Percentiles rank a stretch among this genome's conserved stretches.
Evolutionary conservation across 2,329 filamentous ascomycete species (phyloP).

Genomic region (Neoarthrinium moseri): DNA sequence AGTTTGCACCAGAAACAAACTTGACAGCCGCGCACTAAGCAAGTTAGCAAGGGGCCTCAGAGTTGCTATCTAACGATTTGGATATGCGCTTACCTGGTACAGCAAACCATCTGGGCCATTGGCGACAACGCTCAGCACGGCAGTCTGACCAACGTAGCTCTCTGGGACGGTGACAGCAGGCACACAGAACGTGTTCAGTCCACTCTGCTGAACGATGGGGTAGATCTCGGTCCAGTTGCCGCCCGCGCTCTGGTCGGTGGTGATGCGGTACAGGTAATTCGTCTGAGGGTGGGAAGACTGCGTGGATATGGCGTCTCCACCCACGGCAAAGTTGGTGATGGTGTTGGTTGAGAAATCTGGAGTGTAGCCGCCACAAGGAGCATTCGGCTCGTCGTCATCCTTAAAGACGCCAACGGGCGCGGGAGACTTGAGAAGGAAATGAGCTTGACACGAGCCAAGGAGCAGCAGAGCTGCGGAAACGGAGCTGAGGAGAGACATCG

Average conservation of each 20-base stretch:
- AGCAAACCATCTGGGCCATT: slow-evolving; percentile 55
- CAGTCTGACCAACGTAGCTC: slow-evolving; percentile 53
- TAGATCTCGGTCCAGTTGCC: slow-evolving; percentile 55
- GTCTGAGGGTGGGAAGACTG: slow-evolving; percentile 49
- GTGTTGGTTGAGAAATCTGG: slow-evolving; percentile 39
- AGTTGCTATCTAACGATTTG: slow-evolving; percentile 11
- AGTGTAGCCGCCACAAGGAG: slow-evolving; percentile 55
- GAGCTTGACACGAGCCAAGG: slow-evolving; percentile 42
- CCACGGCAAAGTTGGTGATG: slow-evolving; percentile 54
- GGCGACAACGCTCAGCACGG: slow-evolving; percentile 51
- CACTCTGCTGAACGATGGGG: slow-evolving; percentile 53
- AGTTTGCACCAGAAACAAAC: slow-evolving; percentile 45
- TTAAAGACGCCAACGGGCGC: slow-evolving; percentile 45
- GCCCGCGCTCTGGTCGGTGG: slow-evolving; percentile 44
- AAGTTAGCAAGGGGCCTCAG: slow-evolving; percentile 5
- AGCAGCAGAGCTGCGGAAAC: slow-evolving; percentile 34
- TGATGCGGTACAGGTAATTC: slow-evolving; percentile 59
- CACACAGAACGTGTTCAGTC: slow-evolving; percentile 54
- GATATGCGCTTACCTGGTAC: slow-evolving; percentile 47
- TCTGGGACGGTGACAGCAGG: slow-evolving; percentile 46
- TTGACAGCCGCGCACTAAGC: slow-evolving; percentile 52
- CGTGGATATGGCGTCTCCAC: slow-evolving; percentile 50
- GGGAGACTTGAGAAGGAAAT: slow-evolving; percentile 53
- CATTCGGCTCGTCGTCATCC: slow-evolving; percentile 41
- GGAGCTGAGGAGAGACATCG: slow-evolving; percentile 37